Conservation (phyloP, 148 eudicot species). For the Rhododendron ovatum region DNA sequence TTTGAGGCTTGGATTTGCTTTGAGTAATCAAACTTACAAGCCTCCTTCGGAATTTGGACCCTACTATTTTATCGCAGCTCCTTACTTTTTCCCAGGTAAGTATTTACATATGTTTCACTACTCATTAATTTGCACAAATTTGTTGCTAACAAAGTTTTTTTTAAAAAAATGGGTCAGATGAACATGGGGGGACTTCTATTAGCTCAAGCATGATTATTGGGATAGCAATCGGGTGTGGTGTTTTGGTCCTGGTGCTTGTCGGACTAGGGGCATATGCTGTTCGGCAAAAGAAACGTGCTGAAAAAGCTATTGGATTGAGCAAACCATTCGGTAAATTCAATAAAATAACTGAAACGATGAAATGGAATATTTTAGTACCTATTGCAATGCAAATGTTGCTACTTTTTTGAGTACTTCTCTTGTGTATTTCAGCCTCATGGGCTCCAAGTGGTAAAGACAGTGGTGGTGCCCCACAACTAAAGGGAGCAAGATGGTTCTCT, state of each 20-base stretch:
- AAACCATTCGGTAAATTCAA: slow-evolving; percentile 62
- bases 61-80: slow-evolving; percentile 66
- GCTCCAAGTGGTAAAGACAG: slow-evolving; percentile 74
- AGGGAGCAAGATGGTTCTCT: slow-evolving; percentile 96
- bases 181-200: slow-evolving; percentile 28
- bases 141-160: not conserved
- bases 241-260: slow-evolving; percentile 50
- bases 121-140: not conserved
- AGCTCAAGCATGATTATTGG: slow-evolving; percentile 47
- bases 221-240: slow-evolving; percentile 39
- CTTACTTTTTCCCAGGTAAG: slow-evolving; percentile 73
- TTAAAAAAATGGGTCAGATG: slow-evolving; percentile 28
- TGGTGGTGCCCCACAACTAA: slow-evolving; percentile 81
- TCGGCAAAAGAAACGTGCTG: slow-evolving; percentile 68
- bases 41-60: slow-evolving; percentile 79
- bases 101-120: not conserved
- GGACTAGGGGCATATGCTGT: slow-evolving; percentile 64
- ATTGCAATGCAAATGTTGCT: not conserved
- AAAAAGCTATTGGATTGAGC: slow-evolving; percentile 63
- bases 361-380: not conserved
- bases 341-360: not conserved
- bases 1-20: slow-evolving; percentile 61
- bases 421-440: slow-evolving; percentile 57
- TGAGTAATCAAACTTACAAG: slow-evolving; percentile 75
- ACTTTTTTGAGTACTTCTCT: not conserved